Percentiles rank a stretch among this genome's conserved stretches.
phyloP scores from a whole-genome alignment of 345 rosid genomes.

The Combretum micranthum region DNA sequence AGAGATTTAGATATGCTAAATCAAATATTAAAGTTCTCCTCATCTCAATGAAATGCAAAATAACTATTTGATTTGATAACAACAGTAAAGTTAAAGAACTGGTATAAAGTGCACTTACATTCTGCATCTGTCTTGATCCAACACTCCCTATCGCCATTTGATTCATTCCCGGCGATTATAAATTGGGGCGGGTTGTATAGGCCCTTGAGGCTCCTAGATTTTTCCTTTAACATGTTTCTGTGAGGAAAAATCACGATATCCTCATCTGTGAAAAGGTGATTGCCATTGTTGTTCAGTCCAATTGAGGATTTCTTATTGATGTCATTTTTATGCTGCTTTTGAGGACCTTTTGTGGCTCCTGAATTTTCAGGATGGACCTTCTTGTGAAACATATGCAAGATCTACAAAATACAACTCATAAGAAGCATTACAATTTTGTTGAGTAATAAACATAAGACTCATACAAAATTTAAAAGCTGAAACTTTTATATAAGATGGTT shows the following conservation, averaged over 20 bases:
- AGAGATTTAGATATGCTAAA: too few species aligned
- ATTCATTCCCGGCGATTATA: constrained; percentile 32
- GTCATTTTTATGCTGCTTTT: constrained; percentile 26
- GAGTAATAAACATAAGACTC: too few species aligned
- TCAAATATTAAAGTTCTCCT: not conserved
- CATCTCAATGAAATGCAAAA: not conserved
- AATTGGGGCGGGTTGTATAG: constrained; percentile 39
- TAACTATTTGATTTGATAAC: too few species aligned
- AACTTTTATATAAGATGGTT: too few species aligned
- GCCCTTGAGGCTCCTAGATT: constrained; percentile 34
- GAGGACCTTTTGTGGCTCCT: constrained; percentile 24
- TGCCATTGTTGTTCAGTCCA: constrained; percentile 22
- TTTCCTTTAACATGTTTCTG: constrained; percentile 23
- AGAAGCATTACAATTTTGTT: constrained; percentile 3
- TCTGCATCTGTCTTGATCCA: constrained; percentile 87
- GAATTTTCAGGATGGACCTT: constrained; percentile 79
- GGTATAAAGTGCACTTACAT: constrained; percentile 43
- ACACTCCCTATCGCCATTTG: constrained; percentile 60
- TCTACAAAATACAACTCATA: constrained; percentile 28
- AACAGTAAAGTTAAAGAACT: not conserved
- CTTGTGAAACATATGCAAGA: constrained; percentile 68
- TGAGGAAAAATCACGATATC: constrained; percentile 36
- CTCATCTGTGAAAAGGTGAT: constrained; percentile 30
- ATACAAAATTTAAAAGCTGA: too few species aligned
- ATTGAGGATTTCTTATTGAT: constrained; percentile 26